Base-by-base conservation (phyloP, 805 yeast species). In the fission yeast (Schizosaccharomyces pombe) region DNA sequence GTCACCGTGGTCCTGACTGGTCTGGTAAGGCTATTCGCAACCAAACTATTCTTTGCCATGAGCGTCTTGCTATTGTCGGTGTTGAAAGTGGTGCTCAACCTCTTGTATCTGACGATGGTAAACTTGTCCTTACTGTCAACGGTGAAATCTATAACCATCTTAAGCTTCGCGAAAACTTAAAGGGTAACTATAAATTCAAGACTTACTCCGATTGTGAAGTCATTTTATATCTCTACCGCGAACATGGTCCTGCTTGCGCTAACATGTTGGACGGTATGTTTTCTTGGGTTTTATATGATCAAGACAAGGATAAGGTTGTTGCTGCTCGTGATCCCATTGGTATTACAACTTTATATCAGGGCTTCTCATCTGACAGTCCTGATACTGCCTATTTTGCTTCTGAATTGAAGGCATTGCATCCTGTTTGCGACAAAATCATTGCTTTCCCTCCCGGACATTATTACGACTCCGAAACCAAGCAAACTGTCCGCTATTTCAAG, bases 1-100 rank as follows among this genome's bases (percentile, higher is more conserved):
- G 99, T 72, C 99, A 91, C 71, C 81, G 99, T 71, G 99, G 99
- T 64, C 99, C 99, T 61, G 99, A 91, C 71, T 91, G 99, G 99
- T 76, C 86, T 39, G 97, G 97, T 65, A 85, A 85, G 78, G 66
- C 74, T 59, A 71, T 75, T 59, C 78, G 78, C 64, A 83, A 82
- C 79, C 67, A 72, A 59, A 85, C 95, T 52, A 79, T 89, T 60
- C 69, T 87, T 60, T 78, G 81, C 62, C 97, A 87, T 68, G 97
- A 87, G 58, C 60, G 59, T 74, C 75, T 87, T 67, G 91, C 95
- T 60, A 86, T 87, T 65, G 96, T 89, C 58, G 96, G 96, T 62
- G 73, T 87, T 62, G 96, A 86, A 68, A 74, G 95, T 49, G 99
- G 99, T 65, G 95, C 98, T 59, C 99, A 91, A 72, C 99, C 99